Conservation (phyloP, 2,329 filamentous ascomycete species). For the Cytospora chrysosperma region DNA sequence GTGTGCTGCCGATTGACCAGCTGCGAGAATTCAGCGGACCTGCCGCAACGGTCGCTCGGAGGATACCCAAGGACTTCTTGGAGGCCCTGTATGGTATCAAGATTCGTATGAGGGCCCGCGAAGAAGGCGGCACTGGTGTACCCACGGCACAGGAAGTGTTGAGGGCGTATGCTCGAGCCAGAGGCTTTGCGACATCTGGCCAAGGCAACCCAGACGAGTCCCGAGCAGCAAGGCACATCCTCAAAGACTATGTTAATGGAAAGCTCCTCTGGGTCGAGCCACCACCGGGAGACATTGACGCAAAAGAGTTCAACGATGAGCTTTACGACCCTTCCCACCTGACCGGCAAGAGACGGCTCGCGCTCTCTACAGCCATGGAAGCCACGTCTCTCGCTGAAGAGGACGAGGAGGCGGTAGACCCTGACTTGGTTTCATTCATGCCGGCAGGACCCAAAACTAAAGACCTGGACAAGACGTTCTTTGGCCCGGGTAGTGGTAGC, state of each 20-base stretch:
- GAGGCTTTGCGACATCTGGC: slow-evolving; percentile 88
- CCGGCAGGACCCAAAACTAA: slow-evolving; percentile 70
- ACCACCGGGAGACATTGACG: slow-evolving; percentile 72
- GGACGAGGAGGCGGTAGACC: slow-evolving; percentile 37
- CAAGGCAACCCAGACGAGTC: slow-evolving; percentile 91
- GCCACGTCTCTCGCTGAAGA: slow-evolving; percentile 42
- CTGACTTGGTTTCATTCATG: slow-evolving; percentile 49
- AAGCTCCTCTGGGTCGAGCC: slow-evolving; percentile 92
- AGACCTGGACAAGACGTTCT: slow-evolving; percentile 86
- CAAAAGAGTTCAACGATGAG: slow-evolving; percentile 78
- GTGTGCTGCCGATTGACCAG: slow-evolving; percentile 94
- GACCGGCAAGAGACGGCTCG: slow-evolving; percentile 74
- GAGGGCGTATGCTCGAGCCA: slow-evolving; percentile 78
- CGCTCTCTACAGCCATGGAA: slow-evolving; percentile 54
- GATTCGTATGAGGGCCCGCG: slow-evolving; percentile 74
- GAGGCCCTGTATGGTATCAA: slow-evolving; percentile 94
- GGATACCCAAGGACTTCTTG: slow-evolving; percentile 84
- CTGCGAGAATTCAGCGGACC: slow-evolving; percentile 90
- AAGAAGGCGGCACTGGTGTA: slow-evolving; percentile 88
- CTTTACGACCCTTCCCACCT: slow-evolving; percentile 83
- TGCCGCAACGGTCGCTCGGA: slow-evolving; percentile 74
- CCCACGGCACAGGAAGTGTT: slow-evolving; percentile 86
- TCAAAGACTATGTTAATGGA: slow-evolving; percentile 97
- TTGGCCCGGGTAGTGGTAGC: slow-evolving; percentile 62
- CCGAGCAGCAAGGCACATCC: slow-evolving; percentile 79